Evolutionary conservation across 495 filamentous ascomycete genomes (phyloP).

Genomic region (Neurospora discreta): DNA sequence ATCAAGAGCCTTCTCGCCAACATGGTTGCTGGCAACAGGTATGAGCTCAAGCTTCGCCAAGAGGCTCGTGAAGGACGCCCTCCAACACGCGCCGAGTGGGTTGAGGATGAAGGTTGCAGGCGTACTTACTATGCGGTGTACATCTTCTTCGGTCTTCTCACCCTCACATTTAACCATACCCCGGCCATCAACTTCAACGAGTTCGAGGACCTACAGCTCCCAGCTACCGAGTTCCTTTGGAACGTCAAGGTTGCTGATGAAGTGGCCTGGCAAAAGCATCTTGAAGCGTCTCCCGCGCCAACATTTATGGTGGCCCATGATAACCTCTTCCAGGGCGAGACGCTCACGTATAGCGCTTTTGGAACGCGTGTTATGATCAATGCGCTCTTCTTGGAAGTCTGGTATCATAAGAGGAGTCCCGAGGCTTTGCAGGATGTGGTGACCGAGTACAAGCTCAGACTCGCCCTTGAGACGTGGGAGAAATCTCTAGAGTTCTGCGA

Average conservation of each 20-base stretch:
- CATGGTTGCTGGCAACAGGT: slow-evolving; percentile 96
- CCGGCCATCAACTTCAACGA: slow-evolving; percentile 96
- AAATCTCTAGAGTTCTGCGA: slow-evolving; percentile 89
- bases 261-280: slow-evolving; percentile 66
- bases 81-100: slow-evolving; percentile 82
- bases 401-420: slow-evolving; percentile 95
- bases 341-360: slow-evolving; percentile 89
- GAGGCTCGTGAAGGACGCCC: slow-evolving; percentile 72
- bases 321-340: slow-evolving; percentile 86
- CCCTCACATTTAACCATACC: slow-evolving; percentile 94
- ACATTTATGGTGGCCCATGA: slow-evolving; percentile 92
- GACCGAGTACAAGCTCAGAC: slow-evolving; percentile 93
- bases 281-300: slow-evolving; percentile 56
- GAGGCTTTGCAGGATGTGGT: slow-evolving; percentile 94
- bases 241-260: slow-evolving; percentile 75
- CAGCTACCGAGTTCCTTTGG: slow-evolving; percentile 91
- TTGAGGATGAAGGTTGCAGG: slow-evolving; percentile 91
- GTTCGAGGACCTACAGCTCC: slow-evolving; percentile 84
- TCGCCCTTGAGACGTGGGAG: slow-evolving; percentile 96
- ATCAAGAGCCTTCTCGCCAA: slow-evolving; percentile 96
- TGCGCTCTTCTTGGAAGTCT: slow-evolving; percentile 94
- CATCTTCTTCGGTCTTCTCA: slow-evolving; percentile 96
- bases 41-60: slow-evolving; percentile 84
- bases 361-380: slow-evolving; percentile 98
- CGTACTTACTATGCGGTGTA: slow-evolving; percentile 99